phyloP scores from a whole-genome alignment of 2,329 filamentous ascomycete genomes.

The Arthrobotrys megalospora region DNA sequence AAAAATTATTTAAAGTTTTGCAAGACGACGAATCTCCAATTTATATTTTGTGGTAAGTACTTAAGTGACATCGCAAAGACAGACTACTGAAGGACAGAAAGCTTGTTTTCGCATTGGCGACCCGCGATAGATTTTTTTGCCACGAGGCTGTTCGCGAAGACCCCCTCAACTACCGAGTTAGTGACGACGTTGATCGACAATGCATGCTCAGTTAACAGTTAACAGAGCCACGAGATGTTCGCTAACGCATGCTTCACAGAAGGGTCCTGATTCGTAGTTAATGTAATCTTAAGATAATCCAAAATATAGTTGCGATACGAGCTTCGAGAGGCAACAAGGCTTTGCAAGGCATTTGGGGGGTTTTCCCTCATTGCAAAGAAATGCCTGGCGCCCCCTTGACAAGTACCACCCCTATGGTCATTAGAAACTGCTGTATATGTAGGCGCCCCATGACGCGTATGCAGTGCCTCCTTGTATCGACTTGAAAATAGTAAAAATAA shows the following conservation, averaged over 20 bases:
- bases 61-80: not conserved
- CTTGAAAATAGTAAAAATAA: too few relatives aligned
- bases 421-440: too few relatives aligned
- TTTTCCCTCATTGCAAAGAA: too few relatives aligned
- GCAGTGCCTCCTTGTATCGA: too few relatives aligned
- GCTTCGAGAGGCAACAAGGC: not conserved
- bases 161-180: not conserved
- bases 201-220: too few relatives aligned
- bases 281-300: not conserved
- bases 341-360: too few relatives aligned
- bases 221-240: slow-evolving; percentile 17
- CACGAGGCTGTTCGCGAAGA: slow-evolving; percentile 3
- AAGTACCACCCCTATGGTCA: too few relatives aligned
- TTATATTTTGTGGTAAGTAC: not conserved
- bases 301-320: not conserved
- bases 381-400: too few relatives aligned
- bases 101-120: slow-evolving; percentile 3
- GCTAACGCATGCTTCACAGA: slow-evolving; percentile 1
- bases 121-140: not conserved
- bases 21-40: not conserved
- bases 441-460: too few relatives aligned
- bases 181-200: slow-evolving; percentile 22
- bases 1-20: too few relatives aligned
- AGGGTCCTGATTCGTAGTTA: not conserved
- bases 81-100: not conserved